Conservation (phyloP, 768 basidiomycete species). For the button mushroom (Agaricus bisporus) region DNA sequence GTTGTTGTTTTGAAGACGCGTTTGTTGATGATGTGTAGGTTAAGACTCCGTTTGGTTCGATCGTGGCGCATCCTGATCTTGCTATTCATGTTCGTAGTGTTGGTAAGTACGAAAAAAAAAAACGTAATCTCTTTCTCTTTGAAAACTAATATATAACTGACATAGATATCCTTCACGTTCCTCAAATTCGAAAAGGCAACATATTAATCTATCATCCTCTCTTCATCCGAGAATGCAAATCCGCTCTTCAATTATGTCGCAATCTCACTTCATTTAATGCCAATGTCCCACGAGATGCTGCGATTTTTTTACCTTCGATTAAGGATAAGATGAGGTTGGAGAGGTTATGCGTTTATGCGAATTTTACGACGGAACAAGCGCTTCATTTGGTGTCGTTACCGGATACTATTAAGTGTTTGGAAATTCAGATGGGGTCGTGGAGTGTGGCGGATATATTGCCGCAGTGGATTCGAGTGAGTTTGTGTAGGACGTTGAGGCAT, state of each 20-base stretch:
- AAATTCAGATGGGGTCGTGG: slow-evolving; percentile 59
- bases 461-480: slow-evolving; percentile 50
- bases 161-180: slow-evolving; percentile 13
- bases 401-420: slow-evolving; percentile 34
- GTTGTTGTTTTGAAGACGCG: background rate
- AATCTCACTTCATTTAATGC: slow-evolving; percentile 58
- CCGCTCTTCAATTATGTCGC: slow-evolving; percentile 39
- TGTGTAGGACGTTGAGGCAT: slow-evolving; percentile 6
- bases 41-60: slow-evolving; percentile 55
- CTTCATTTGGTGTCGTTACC: slow-evolving; percentile 32
- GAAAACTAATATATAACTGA: too few relatives aligned
- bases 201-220: slow-evolving; percentile 24
- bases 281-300: slow-evolving; percentile 36
- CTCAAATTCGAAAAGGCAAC: slow-evolving; percentile 5
- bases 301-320: slow-evolving; percentile 43
- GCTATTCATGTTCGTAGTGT: slow-evolving; percentile 14
- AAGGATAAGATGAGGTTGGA: slow-evolving; percentile 37
- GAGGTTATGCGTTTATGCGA: slow-evolving; percentile 43
- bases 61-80: slow-evolving; percentile 34
- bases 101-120: too few relatives aligned
- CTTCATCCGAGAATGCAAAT: slow-evolving; percentile 49
- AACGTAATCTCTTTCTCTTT: too few relatives aligned
- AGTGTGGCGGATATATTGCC: slow-evolving; percentile 54
- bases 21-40: slow-evolving; percentile 22
- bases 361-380: slow-evolving; percentile 48